A percentile compares a stretch with the other conserved stretches of the same genome.
phyloP scores from a whole-genome alignment of 768 basidiomycete genomes.

The Hortiboletus campestris region DNA sequence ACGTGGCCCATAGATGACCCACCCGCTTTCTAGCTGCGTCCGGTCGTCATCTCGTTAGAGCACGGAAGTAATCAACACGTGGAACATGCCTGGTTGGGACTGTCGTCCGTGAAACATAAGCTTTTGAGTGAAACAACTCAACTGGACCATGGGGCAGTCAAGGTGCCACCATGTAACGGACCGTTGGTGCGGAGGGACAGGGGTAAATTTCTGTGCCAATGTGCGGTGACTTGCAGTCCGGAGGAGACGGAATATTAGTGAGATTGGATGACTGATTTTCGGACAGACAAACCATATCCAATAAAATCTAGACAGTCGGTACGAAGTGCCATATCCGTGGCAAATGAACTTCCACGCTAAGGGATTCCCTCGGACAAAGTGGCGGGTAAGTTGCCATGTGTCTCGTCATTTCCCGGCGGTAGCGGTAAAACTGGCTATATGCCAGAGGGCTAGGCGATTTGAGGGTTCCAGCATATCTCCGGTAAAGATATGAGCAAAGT shows the following conservation, averaged over 20 bases:
- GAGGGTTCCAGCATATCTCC: not conserved
- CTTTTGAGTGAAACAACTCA: not conserved
- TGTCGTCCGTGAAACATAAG: constrained; percentile 12
- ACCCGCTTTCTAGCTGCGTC: not conserved
- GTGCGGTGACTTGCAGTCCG: not conserved
- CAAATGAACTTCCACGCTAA: not conserved
- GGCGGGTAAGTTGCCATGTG: not conserved
- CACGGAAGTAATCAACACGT: constrained; percentile 10
- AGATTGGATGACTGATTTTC: no score
- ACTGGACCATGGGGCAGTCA: not conserved
- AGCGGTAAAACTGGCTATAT: not conserved
- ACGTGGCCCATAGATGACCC: not conserved
- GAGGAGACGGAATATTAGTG: not conserved
- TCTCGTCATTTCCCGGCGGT: not conserved
- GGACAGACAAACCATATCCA: no score
- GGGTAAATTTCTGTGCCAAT: not conserved
- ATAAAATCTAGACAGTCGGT: no score
- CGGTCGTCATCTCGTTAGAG: not conserved
- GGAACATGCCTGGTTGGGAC: constrained; percentile 10
- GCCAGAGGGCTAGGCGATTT: not conserved
- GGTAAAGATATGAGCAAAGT: not conserved
- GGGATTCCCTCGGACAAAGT: not conserved
- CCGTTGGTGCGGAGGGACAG: not conserved
- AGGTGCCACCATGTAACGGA: not conserved
- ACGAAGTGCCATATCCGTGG: not conserved